Conservation (phyloP, 371 early-diverging fungal genomes). For the Choanephora cucurbitarum region DNA sequence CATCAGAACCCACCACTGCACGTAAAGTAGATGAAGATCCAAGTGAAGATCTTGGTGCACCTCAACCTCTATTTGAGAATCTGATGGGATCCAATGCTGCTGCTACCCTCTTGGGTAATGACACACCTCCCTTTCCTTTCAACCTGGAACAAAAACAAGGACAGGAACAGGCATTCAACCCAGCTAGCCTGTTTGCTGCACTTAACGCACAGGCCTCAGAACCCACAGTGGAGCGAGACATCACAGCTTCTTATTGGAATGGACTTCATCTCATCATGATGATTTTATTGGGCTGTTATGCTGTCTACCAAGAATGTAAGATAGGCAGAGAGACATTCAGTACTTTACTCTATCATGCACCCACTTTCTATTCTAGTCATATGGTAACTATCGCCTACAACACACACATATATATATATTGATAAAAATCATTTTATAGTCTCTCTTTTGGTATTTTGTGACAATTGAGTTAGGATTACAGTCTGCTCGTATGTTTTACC, state of each 20-base stretch:
- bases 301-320: conserved; percentile 50
- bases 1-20: conserved; percentile 1
- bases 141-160: too few species aligned
- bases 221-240: neutral
- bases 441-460: conserved; percentile 68
- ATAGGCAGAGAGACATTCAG: conserved; percentile 46
- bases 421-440: conserved; percentile 40
- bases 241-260: conserved; percentile 47
- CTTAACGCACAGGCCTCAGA: neutral
- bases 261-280: conserved; percentile 53
- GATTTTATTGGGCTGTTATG: conserved; percentile 46
- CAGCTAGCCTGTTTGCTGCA: conserved; percentile 6
- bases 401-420: neutral
- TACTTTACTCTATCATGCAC: conserved; percentile 20
- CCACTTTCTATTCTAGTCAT: conserved; percentile 21
- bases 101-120: too few species aligned
- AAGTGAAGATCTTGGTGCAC: conserved; percentile 47
- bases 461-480: conserved; percentile 58
- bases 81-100: conserved; percentile 12
- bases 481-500: conserved; percentile 53
- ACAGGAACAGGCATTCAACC: conserved; percentile 23
- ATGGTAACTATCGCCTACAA: conserved; percentile 21
- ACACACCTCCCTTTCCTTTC: too few species aligned
- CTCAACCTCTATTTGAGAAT: conserved; percentile 19
- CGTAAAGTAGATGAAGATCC: conserved; percentile 43